These are phyloP conservation scores for Populus hybrid DNA, from an alignment of 441 rosid species.

Conservation along the genomic window DNA sequence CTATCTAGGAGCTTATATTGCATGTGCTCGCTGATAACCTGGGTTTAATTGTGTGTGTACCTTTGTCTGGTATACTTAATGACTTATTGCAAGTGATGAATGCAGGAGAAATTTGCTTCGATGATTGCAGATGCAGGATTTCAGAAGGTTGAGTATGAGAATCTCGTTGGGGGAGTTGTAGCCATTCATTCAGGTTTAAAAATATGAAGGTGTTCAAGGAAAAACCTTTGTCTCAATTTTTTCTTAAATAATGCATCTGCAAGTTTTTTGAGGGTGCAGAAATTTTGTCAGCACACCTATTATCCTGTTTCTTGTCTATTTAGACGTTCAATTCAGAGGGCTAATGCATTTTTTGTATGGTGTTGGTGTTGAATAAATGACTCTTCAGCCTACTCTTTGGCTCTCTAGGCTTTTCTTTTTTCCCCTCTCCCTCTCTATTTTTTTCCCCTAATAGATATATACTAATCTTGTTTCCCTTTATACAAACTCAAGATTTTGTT, in stretches of 20 bases:
- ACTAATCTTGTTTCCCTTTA: background rate
- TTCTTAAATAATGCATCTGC: background rate
- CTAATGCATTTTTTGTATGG: background rate
- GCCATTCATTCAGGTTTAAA: slow-evolving; percentile 87
- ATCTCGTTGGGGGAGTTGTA: slow-evolving; percentile 90
- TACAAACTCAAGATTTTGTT: background rate
- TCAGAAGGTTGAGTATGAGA: slow-evolving; percentile 90
- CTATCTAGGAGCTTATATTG: background rate
- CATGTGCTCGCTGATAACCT: background rate
- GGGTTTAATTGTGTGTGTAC: background rate
- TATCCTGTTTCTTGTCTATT: background rate
- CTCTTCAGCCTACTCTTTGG: background rate
- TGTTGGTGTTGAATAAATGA: background rate
- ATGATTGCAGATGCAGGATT: slow-evolving; percentile 92
- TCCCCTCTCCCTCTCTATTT: background rate
- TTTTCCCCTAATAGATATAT: background rate
- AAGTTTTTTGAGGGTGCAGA: background rate
- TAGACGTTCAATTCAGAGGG: background rate
- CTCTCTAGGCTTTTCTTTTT: background rate
- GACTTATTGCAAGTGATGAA: slow-evolving; percentile 1
- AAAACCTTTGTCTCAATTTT: background rate
- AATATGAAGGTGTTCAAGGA: slow-evolving; percentile 32
- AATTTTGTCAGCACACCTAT: background rate
- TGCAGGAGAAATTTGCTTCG: slow-evolving; percentile 83
- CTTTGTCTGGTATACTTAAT: background rate